Evolutionary conservation across 108 stramenopile genomes (phyloP).

Genomic region (Nitzschia sp.): DNA sequence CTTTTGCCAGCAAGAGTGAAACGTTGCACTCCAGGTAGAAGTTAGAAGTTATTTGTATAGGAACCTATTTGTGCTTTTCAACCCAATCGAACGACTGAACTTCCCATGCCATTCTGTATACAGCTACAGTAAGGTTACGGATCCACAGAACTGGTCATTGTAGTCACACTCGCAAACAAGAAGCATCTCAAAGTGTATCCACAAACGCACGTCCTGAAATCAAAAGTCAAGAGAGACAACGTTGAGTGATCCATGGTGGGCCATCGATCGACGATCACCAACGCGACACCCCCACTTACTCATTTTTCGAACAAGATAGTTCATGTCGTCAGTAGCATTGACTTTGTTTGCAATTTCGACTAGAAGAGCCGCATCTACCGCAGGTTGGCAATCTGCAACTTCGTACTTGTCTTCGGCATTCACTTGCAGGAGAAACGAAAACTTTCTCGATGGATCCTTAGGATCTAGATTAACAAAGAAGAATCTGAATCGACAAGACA

Average conservation of each 20-base stretch:
- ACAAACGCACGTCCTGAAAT: conserved; percentile 26
- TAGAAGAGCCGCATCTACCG: conserved; percentile 21
- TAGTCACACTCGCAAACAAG: too few species aligned
- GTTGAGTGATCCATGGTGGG: not conserved
- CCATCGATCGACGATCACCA: too few species aligned
- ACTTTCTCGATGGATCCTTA: conserved; percentile 34
- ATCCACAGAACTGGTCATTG: too few species aligned
- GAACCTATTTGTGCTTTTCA: too few species aligned
- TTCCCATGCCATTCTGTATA: too few species aligned
- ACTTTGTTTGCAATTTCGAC: conserved; percentile 28
- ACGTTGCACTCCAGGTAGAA: too few species aligned
- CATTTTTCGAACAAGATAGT: conserved; percentile 39
- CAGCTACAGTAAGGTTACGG: too few species aligned
- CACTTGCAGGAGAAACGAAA: conserved; percentile 50
- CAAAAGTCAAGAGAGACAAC: not conserved
- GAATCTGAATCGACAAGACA: conserved; percentile 26
- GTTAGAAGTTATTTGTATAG: too few species aligned
- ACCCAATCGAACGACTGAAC: too few species aligned
- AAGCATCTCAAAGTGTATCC: not conserved
- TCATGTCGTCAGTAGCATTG: conserved; percentile 42
- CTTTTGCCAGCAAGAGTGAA: too few species aligned
- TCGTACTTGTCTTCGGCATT: conserved; percentile 49
- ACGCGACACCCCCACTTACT: conserved; percentile 36
- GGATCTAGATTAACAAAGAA: conserved; percentile 55
- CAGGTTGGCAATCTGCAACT: conserved; percentile 49